phyloP scores from a whole-genome alignment of 2,329 filamentous ascomycete genomes.

The Ascochyta lentis region DNA sequence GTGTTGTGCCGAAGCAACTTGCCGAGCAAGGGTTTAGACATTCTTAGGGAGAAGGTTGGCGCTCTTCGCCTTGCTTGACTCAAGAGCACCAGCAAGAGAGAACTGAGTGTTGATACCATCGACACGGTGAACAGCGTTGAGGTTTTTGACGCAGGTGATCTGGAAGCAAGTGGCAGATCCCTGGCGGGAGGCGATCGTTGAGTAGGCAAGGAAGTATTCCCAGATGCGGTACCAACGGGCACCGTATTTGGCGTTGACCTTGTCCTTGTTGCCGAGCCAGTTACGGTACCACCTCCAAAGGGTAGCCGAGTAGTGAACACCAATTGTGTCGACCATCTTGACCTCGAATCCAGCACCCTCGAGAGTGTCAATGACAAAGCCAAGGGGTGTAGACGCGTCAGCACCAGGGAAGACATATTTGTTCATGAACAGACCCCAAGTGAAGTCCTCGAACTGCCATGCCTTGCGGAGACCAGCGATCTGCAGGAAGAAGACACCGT shows the following conservation, averaged over 20 bases:
- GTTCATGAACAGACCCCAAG: conserved; percentile 99
- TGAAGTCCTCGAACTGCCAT: conserved; percentile 98
- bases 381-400: conserved; percentile 91
- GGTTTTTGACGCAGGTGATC: conserved; percentile 86
- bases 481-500: conserved; percentile 95
- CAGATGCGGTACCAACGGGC: conserved; percentile 95
- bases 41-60: conserved; percentile 19
- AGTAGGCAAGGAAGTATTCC: conserved; percentile 89
- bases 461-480: conserved; percentile 90
- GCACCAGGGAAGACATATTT: conserved; percentile 98
- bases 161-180: conserved; percentile 86
- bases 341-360: conserved; percentile 90
- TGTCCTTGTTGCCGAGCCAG: conserved; percentile 93
- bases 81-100: conserved; percentile 70
- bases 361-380: conserved; percentile 82
- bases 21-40: not conserved
- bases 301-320: conserved; percentile 95
- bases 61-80: conserved; percentile 52
- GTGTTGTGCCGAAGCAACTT: not conserved
- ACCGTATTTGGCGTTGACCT: conserved; percentile 94
- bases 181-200: conserved; percentile 83
- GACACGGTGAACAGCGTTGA: conserved; percentile 84
- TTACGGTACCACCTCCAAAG: conserved; percentile 99
- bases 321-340: conserved; percentile 90
- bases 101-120: conserved; percentile 75